These are phyloP conservation scores for Rehmannia glutinosa DNA, from an alignment of 257 asterid genomes.

Conservation along the genomic window DNA sequence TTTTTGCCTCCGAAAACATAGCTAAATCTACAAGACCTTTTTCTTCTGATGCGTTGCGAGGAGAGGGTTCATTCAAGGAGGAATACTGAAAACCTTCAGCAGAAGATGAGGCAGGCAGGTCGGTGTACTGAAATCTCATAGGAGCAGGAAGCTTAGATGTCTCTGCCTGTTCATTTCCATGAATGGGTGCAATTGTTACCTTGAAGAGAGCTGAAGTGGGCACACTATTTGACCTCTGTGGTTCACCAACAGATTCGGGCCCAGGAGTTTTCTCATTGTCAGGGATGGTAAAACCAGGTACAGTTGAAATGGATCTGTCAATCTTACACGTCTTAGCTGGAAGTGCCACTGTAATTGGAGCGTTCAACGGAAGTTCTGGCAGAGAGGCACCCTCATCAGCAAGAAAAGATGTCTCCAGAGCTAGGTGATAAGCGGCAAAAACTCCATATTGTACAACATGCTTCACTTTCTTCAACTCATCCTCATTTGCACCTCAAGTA, in stretches of 20 bases:
- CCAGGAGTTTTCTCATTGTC: slow-evolving; percentile 43
- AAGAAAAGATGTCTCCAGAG: slow-evolving; percentile 85
- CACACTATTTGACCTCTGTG: slow-evolving; percentile 54
- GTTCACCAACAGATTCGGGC: slow-evolving; percentile 42
- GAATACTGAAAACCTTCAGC: slow-evolving; percentile 21
- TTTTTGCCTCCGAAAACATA: slow-evolving; percentile 23
- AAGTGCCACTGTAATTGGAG: slow-evolving; percentile 70
- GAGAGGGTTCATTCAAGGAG: slow-evolving; percentile 32
- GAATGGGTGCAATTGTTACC: slow-evolving; percentile 24
- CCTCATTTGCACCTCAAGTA: slow-evolving; percentile 80
- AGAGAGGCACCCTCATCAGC: slow-evolving; percentile 96
- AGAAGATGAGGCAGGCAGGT: slow-evolving; percentile 35
- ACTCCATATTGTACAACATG: slow-evolving; percentile 85
- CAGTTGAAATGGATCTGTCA: slow-evolving; percentile 74
- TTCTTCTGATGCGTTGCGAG: slow-evolving; percentile 30
- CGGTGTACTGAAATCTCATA: slow-evolving; percentile 24
- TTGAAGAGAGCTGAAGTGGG: slow-evolving; percentile 40
- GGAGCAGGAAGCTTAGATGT: slow-evolving; percentile 22
- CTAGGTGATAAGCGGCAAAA: slow-evolving; percentile 87
- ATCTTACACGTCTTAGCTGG: slow-evolving; percentile 59
- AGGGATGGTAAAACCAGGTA: slow-evolving; percentile 65
- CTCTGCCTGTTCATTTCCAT: slow-evolving; percentile 26
- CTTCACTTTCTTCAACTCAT: slow-evolving; percentile 88
- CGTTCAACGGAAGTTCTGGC: slow-evolving; percentile 63
- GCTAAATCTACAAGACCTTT: slow-evolving; percentile 15